These are phyloP conservation scores for Phytopythium boreale DNA, from an alignment of 352 stramenopile species.

Conservation along the genomic window DNA sequence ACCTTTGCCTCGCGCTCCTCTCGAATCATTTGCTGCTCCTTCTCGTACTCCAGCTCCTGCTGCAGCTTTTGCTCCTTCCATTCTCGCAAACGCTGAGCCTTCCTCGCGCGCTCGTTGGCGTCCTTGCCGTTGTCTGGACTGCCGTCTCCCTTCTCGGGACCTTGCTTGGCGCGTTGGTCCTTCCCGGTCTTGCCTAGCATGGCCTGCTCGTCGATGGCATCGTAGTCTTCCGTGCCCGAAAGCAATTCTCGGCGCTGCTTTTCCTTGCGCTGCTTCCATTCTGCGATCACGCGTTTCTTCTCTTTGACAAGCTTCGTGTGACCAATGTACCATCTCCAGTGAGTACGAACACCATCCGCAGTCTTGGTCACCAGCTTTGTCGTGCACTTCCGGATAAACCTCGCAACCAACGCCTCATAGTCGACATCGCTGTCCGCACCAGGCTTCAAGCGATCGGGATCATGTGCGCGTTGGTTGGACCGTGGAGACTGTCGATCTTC, in stretches of 20 bases:
- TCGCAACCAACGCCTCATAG: constrained; percentile 41
- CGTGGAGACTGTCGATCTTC: neutral
- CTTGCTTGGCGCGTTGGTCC: neutral
- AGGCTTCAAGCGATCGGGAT: neutral
- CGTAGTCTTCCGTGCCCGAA: neutral
- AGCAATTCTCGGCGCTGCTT: constrained; percentile 26
- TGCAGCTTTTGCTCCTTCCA: constrained; percentile 50
- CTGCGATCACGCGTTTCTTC: constrained; percentile 54
- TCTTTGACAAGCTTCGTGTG: constrained; percentile 51
- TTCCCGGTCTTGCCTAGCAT: neutral
- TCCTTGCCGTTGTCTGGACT: neutral
- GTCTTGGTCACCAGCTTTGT: constrained; percentile 51
- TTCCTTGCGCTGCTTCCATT: constrained; percentile 59
- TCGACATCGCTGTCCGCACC: constrained; percentile 8
- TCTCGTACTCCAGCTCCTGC: constrained; percentile 25
- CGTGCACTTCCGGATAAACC: constrained; percentile 51
- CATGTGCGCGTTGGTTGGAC: constrained; percentile 12
- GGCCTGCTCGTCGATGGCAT: constrained; percentile 5
- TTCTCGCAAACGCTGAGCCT: constrained; percentile 22
- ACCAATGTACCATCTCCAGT: constrained; percentile 68
- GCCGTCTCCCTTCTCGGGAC: neutral
- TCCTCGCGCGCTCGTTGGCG: constrained; percentile 22
- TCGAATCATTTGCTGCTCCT: constrained; percentile 34
- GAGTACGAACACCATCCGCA: constrained; percentile 45
- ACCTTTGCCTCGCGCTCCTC: constrained; percentile 36